Base-by-base conservation (phyloP, 352 stramenopile species). In the Globisporangium yorkense region DNA sequence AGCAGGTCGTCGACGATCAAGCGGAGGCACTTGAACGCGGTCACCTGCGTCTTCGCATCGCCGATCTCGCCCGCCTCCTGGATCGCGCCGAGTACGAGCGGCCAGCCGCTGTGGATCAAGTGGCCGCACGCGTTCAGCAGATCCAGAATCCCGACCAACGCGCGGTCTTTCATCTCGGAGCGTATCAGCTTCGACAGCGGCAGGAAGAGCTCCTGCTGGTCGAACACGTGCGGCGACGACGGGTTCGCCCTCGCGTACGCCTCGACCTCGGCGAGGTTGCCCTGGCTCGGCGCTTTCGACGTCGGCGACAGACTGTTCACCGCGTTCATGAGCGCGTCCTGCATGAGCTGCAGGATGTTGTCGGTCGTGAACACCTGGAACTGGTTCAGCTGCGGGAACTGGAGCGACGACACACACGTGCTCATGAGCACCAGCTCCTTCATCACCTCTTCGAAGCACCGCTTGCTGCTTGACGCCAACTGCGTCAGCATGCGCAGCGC, bases 1-100 rank as follows among this genome's bases (percentile, higher is more conserved):
- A 98, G 71, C 61, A 98, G 91, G 54, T 99, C 96, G 66, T 99
- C 96, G 13, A 98, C 90, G 54, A 99, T 97, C 15, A 99, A 72
- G 31, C 98, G 96, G 35, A 99, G 73, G 54, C 89, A 98, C 72
- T 98, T 97, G 72, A 99, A 99, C 51, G 84, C 84, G 24, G 81
- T 61, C 29, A 93, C 72, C 46, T 96, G 84, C n/a, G 82, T 89
- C 69, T 89, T 89, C 10, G 40, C 68, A 43, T 94, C 81, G 39
- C 78, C 81, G 21, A 75, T 63, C 21, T 87, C 80, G 9, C 76
- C 84, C 18, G 80, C 74, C 65, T 86, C 72, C 56, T 88, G 70
- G 1, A 96, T 67, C 18, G 80, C 70, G 16, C 71, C 62, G n/a
- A 94, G 63, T 8, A 94, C 65, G 35, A 89, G 53, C 5, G 81